A percentile compares a stretch with the other conserved stretches of the same genome.
Evolutionary conservation across 1,139 yeast genomes (phyloP).

Genomic region (Kurtzmaniella natalensis): DNA sequence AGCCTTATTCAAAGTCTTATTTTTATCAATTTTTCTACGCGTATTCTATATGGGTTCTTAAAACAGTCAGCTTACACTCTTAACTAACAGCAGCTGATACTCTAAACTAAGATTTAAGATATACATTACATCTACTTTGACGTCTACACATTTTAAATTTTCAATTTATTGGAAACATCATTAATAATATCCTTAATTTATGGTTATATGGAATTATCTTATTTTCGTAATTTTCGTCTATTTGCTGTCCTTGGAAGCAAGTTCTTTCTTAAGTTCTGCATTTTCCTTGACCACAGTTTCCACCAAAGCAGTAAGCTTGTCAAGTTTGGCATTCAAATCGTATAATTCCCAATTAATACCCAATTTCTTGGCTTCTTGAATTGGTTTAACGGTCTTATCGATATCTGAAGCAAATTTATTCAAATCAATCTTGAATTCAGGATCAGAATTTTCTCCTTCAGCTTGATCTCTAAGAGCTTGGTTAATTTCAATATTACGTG

Average conservation of each 20-base stretch:
- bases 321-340: conserved; percentile 49
- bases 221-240: no score
- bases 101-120: no score
- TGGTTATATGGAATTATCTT: no score
- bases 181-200: background rate
- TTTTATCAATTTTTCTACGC: no score
- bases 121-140: no score
- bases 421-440: conserved; percentile 54
- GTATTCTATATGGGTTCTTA: no score
- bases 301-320: conserved; percentile 39
- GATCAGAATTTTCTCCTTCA: conserved; percentile 68
- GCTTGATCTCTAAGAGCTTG: conserved; percentile 47
- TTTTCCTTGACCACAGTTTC: conserved; percentile 42
- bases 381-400: conserved; percentile 50
- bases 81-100: no score
- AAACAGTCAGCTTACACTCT: no score
- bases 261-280: conserved; percentile 22
- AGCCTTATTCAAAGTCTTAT: no score
- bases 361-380: conserved; percentile 45
- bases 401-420: conserved; percentile 47
- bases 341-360: conserved; percentile 69
- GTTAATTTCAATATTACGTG: conserved; percentile 31
- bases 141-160: background rate
- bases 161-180: conserved; percentile 2
- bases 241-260: conserved; percentile 5